These are phyloP conservation scores for Cyberlindnera lachancei DNA, from an alignment of 805 yeast genomes.

Conservation along the genomic window DNA sequence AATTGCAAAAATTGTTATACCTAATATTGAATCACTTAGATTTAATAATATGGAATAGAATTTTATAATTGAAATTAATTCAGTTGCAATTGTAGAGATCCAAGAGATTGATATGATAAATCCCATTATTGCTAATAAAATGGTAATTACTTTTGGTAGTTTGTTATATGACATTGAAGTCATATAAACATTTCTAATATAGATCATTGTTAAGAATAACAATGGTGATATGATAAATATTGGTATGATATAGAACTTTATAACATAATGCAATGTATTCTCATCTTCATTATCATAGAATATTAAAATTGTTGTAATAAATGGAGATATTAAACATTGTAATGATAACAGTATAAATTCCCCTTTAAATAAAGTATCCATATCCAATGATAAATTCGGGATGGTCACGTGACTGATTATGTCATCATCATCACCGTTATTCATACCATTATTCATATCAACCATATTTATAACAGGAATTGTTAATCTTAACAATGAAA, in stretches of 20 bases:
- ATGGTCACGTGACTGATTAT: no score
- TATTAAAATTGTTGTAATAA: conserved; percentile 10
- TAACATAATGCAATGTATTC: no score
- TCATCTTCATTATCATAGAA: conserved; percentile 11
- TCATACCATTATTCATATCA: no score
- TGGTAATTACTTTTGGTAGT: background rate
- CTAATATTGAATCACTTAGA: conserved; percentile 74
- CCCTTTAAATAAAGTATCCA: conserved; percentile 11
- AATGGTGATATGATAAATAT: no score
- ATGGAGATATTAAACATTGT: conserved; percentile 27
- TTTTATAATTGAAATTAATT: conserved; percentile 57
- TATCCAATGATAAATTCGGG: no score
- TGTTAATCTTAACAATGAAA: conserved; percentile 26
- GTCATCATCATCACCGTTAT: conserved; percentile 12
- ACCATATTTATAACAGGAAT: conserved; percentile 32
- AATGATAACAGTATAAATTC: conserved; percentile 20
- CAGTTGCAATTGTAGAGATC: conserved; percentile 44
- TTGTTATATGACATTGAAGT: no score
- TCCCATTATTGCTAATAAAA: conserved; percentile 39
- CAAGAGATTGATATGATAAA: conserved; percentile 63
- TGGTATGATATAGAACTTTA: conserved; percentile 4
- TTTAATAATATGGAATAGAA: conserved; percentile 51
- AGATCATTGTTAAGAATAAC: no score
- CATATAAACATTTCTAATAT: no score
- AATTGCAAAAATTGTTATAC: conserved; percentile 83